Evolutionary conservation across 1,284 basidiomycete genomes (phyloP).

Genomic region (Phylloboletellus chloephorus): DNA sequence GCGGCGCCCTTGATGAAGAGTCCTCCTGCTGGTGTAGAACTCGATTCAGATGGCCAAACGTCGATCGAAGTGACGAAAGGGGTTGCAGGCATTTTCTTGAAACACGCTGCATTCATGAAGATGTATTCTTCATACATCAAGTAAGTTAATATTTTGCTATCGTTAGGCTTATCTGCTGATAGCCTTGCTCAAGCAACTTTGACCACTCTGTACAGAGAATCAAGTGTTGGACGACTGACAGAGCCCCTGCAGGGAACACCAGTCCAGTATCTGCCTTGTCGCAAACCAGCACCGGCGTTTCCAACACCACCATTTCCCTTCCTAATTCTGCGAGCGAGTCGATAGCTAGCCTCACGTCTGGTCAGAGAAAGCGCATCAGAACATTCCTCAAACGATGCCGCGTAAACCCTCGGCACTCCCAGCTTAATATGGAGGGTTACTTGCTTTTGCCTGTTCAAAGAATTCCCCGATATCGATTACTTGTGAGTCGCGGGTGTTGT

Average conservation of each 20-base stretch:
- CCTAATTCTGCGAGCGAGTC: conserved; percentile 35
- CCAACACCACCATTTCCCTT: conserved; percentile 56
- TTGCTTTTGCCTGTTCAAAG: conserved; percentile 93
- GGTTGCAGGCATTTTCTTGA: conserved; percentile 86
- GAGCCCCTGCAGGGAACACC: conserved; percentile 35
- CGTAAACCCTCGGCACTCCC: conserved; percentile 85
- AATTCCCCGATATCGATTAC: conserved; percentile 90
- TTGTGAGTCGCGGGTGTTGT: conserved; percentile 48
- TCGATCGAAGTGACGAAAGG: conserved; percentile 74
- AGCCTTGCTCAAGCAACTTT: conserved; percentile 62
- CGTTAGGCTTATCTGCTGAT: conserved; percentile 9
- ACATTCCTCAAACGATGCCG: conserved; percentile 82
- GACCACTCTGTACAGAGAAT: conserved; percentile 86
- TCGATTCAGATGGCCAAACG: conserved; percentile 67
- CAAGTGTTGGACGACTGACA: conserved; percentile 73
- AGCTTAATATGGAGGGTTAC: conserved; percentile 94
- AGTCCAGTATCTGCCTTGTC: conserved; percentile 46
- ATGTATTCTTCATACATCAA: conserved; percentile 98
- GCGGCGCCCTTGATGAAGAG: conserved; percentile 60
- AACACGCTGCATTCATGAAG: conserved; percentile 93
- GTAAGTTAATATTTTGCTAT: conserved; percentile 43
- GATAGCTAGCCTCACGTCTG: conserved; percentile 52
- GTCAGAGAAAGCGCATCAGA: conserved; percentile 84
- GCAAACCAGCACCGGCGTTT: conserved; percentile 50
- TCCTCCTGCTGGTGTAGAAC: conserved; percentile 39